These are phyloP conservation scores for Helicostylum pulchrum DNA, from an alignment of 192 early-diverging fungal genomes.

Conservation along the genomic window DNA sequence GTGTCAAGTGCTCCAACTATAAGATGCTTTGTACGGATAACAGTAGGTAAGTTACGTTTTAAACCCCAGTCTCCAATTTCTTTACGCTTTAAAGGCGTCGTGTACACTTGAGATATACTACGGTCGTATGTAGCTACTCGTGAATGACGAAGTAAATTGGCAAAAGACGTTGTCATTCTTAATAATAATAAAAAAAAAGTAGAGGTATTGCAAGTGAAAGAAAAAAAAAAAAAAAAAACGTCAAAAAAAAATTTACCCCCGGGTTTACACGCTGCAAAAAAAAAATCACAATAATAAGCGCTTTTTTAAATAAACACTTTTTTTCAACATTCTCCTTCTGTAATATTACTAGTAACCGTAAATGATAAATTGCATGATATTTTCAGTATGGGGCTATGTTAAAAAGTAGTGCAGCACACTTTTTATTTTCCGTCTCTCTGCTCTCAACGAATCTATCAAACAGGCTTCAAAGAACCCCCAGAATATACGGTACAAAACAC, in stretches of 20 bases:
- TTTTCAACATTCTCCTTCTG: too few relatives aligned
- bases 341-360: too few relatives aligned
- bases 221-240: background rate
- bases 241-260: background rate
- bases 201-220: background rate
- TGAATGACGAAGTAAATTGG: constrained; percentile 61
- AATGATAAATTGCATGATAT: too few relatives aligned
- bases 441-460: too few relatives aligned
- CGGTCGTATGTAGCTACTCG: constrained; percentile 66
- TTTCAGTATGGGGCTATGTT: too few relatives aligned
- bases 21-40: constrained; percentile 53
- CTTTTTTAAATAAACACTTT: too few relatives aligned
- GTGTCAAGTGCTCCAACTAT: constrained; percentile 62
- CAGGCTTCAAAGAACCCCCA: too few relatives aligned
- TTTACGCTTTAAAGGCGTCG: constrained; percentile 50
- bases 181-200: background rate
- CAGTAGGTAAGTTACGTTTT: constrained; percentile 69
- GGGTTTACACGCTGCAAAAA: background rate
- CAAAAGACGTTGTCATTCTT: constrained; percentile 19
- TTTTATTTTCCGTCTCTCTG: too few relatives aligned
- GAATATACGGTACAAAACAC: too few relatives aligned
- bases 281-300: too few relatives aligned
- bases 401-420: too few relatives aligned
- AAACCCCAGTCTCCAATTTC: constrained; percentile 70
- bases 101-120: constrained; percentile 69